Evolutionary conservation across 495 filamentous ascomycete genomes (phyloP), one percentile per base, ranked within the genome.

Genomic region (Clohesyomyces aquaticus): DNA sequence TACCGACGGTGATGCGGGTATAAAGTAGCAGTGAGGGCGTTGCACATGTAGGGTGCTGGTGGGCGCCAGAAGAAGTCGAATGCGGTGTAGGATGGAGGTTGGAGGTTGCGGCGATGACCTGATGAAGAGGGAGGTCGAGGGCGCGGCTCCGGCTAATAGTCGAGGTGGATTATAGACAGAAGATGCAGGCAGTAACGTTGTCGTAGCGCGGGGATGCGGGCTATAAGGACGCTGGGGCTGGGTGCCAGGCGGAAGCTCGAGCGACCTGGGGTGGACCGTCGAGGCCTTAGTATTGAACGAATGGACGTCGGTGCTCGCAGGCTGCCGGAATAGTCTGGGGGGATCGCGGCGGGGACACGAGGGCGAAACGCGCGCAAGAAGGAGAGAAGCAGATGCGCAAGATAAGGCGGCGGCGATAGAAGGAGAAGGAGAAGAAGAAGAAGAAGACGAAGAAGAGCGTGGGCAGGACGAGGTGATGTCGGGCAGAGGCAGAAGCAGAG

Each of bases 1-100:
- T 76, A 82, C 79, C 80, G 74, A 61, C 70, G 69, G 56, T 79
- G 66, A 57, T 80, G 79, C 56, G 78, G 78, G 66, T 79, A 80
- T 19, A 80, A 70, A 26, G 66, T 75, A 16, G 78, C 63, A 22
- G 79, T 80, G 23, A 80, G 55, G 61, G 63, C 55, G 73, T 81
- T 81, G 71, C 65, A 76, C 80, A 81, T 82, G 73, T 70, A 50
- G 49, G 56, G 53, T 41, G 48, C 38, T 46, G 49, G 38, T 41
- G 6, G 22, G 4, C 16, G 18, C n/a, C 22, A 21, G 16, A 28
- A 19, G 26, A 18, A n/a, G 18, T 52, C 14, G 58, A 35, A 49
- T 45, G 54, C 4, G 22, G 41, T 42, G 41, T 16, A 16, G 54
- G 54, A 45, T 26, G 35, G 38, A 27, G 29, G 43, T 22, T 38